phyloP scores from a whole-genome alignment of 768 basidiomycete genomes.

The Hypsizygus marmoreus region DNA sequence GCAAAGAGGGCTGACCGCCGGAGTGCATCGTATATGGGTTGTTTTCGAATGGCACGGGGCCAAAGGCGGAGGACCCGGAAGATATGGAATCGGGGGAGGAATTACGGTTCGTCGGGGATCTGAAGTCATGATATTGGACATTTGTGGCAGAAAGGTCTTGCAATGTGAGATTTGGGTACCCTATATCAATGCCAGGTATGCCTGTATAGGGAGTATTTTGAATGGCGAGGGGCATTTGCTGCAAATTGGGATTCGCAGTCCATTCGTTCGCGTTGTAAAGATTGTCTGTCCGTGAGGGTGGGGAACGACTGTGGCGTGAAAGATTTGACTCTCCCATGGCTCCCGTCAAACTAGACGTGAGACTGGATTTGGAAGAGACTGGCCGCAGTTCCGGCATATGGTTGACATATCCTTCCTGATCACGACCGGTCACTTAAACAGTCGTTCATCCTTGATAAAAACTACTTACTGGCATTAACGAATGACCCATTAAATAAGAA shows the following conservation, averaged over 20 bases:
- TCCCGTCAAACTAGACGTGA: constrained; percentile 57
- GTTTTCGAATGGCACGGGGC: neutral
- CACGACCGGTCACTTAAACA: neutral
- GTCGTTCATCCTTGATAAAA: constrained; percentile 4
- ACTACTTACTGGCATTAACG: constrained; percentile 38
- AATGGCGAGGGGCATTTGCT: constrained; percentile 27
- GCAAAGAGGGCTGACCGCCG: constrained; percentile 12
- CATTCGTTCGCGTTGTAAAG: constrained; percentile 8
- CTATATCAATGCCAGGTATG: constrained; percentile 18
- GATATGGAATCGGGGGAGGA: constrained; percentile 43
- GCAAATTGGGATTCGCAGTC: constrained; percentile 7
- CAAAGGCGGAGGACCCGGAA: constrained; percentile 32
- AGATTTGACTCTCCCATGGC: constrained; percentile 56
- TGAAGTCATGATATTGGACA: constrained; percentile 24
- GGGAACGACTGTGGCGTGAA: constrained; percentile 22
- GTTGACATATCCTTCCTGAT: constrained; percentile 31
- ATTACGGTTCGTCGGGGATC: constrained; percentile 30
- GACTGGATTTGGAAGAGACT: constrained; percentile 42
- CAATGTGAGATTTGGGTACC: constrained; percentile 17
- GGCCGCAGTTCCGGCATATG: constrained; percentile 30
- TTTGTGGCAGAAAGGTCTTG: constrained; percentile 22
- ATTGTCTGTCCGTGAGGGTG: constrained; percentile 11
- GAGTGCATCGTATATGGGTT: constrained; percentile 13
- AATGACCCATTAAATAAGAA: constrained; percentile 30
- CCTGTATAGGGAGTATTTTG: constrained; percentile 28